These are phyloP conservation scores for Paracoccidioides lutzii DNA, from an alignment of 2,329 filamentous ascomycete genomes.

Conservation along the genomic window DNA sequence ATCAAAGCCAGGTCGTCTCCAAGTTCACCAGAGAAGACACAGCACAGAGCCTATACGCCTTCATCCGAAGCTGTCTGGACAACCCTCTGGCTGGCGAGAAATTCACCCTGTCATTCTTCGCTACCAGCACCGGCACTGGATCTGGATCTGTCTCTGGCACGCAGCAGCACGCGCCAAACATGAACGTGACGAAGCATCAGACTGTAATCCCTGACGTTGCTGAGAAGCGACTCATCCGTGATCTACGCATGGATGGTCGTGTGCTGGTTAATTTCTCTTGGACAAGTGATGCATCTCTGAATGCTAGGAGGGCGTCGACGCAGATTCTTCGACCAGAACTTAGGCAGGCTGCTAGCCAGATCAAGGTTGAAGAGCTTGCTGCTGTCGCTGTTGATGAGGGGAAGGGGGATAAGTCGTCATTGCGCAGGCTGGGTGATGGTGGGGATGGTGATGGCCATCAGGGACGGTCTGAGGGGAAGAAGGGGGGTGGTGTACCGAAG, in stretches of 20 bases:
- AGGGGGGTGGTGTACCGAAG: constrained; percentile 44
- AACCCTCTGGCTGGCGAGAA: constrained; percentile 41
- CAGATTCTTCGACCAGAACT: constrained; percentile 50
- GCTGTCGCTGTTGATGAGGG: constrained; percentile 29
- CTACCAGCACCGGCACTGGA: constrained; percentile 3
- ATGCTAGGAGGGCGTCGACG: constrained; percentile 37
- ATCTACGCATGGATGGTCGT: constrained; percentile 56
- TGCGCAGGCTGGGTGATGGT: constrained; percentile 25
- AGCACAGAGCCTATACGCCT: constrained; percentile 57
- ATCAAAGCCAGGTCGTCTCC: constrained; percentile 65
- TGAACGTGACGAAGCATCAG: constrained; percentile 6
- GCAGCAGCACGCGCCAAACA: background rate
- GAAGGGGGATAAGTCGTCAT: constrained; percentile 24
- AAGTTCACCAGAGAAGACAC: constrained; percentile 57
- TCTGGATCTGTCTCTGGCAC: background rate
- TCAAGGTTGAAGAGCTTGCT: constrained; percentile 50
- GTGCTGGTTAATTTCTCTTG: constrained; percentile 67
- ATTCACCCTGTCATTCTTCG: constrained; percentile 58
- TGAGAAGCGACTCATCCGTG: constrained; percentile 48
- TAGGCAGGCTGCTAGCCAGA: constrained; percentile 49
- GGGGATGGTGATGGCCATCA: constrained; percentile 21
- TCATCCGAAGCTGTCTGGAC: constrained; percentile 60
- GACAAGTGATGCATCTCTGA: constrained; percentile 49
- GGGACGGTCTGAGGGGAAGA: constrained; percentile 21
- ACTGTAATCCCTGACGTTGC: constrained; percentile 34